Base-by-base conservation (phyloP, 768 basidiomycete species). In the Thelephora aurantiotincta region DNA sequence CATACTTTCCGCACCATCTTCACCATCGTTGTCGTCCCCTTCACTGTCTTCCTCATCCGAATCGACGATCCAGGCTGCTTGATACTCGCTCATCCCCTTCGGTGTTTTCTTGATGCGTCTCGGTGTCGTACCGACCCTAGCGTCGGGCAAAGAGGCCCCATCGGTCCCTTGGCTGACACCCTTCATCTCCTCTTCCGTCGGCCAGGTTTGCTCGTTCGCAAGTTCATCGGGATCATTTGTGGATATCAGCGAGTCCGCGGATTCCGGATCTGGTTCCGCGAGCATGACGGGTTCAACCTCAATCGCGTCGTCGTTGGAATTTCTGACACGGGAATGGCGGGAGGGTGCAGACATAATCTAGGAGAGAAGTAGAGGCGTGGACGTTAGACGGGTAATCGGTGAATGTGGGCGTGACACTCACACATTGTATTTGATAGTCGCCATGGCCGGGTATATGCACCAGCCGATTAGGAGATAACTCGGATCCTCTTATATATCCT, bases 181-280 rank as follows among this genome's bases (percentile, higher is more conserved):
- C 18, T 67, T 68, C 81, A 97, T 88, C 61, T 97, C 94, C 58
- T 97, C 94, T 60, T 97, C 91, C 0, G 91, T 94, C 0, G 94
- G 94, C 93, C 94, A 97, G 0, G 94, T 99, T 62, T 99, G 94
- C 57, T 99, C 94, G 59, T 94, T 96, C 33, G 73, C 78, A 63
- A 96, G 73, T 48, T 88, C 81, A 56, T 97, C 92, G 3, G 84
- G 87, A 19, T 86, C 79, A 60, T 94, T 92, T 44, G 75, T 81
- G 1, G 90, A 91, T 11, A 87, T 74, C 44, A 97, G 66, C 5
- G 91, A 91, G 61, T 97, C 93, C 0, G 83, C 86, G 1, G 77
- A 69, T 0, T 76, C 71, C 0, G 69, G 57, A 45, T 75, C 67
- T 0, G 82, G 80, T 55, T 82, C 78, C 0, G 80, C 82, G 13